Percentiles rank a stretch among this genome's conserved stretches.
Conservation (phyloP, 2,329 filamentous ascomycete genomes). For the Verticillium nubilum region DNA sequence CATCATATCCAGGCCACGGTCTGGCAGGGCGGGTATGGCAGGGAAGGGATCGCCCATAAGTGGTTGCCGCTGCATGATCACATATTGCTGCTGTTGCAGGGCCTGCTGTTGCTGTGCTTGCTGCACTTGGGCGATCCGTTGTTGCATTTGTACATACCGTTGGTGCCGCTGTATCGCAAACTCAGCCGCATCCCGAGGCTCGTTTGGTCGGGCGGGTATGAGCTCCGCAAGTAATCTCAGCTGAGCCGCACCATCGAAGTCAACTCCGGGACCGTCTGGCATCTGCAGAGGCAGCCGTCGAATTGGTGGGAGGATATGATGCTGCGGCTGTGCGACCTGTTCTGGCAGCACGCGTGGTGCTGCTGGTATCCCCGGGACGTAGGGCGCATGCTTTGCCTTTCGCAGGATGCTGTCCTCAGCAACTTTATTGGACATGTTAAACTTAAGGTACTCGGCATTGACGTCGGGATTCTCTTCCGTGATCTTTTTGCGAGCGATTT, state of each 20-base stretch:
- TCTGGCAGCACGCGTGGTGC: neutral
- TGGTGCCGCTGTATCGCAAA: too few species aligned
- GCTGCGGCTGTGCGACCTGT: neutral
- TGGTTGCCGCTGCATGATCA: neutral
- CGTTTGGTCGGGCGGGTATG: too few species aligned
- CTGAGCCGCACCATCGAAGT: too few species aligned
- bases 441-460: constrained; percentile 48
- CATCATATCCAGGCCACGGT: too few species aligned
- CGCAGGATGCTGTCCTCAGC: constrained; percentile 19
- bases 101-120: neutral
- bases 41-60: too few species aligned
- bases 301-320: neutral
- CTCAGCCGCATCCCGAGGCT: too few species aligned
- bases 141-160: neutral
- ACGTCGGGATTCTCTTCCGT: constrained; percentile 55
- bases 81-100: neutral
- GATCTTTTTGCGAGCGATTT: constrained; percentile 48
- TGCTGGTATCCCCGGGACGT: neutral
- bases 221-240: too few species aligned
- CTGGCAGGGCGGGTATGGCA: too few species aligned
- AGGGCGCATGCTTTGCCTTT: neutral
- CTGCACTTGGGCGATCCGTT: too few species aligned
- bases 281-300: too few species aligned
- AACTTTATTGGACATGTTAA: constrained; percentile 53
- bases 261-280: too few species aligned